Conservation (phyloP, 2,329 filamentous ascomycete species). For the Sporothrix pseudoabietina region DNA sequence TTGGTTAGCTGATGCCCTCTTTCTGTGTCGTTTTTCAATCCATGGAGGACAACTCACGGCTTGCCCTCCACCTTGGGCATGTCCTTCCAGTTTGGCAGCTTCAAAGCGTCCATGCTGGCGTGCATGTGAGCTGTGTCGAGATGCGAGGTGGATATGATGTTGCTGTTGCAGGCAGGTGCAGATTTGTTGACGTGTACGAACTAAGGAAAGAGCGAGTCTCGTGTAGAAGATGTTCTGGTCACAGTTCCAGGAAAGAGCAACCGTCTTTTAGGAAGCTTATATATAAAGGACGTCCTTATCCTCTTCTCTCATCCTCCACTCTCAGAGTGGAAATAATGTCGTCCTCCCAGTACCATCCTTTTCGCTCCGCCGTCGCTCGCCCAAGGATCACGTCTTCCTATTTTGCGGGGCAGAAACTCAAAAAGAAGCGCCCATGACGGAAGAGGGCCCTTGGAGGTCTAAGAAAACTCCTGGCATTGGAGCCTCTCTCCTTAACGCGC, state of each 20-base stretch:
- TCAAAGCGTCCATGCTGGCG: not conserved
- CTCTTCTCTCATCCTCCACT: not conserved
- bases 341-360: not conserved
- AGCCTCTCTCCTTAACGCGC: not conserved
- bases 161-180: not conserved
- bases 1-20: constrained; percentile 32
- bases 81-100: constrained; percentile 26
- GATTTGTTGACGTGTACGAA: not conserved
- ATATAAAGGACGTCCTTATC: constrained; percentile 3
- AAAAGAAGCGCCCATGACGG: constrained; percentile 7
- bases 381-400: not conserved
- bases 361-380: not conserved
- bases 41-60: constrained; percentile 11
- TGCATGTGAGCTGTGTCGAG: not conserved
- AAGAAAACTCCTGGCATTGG: not conserved
- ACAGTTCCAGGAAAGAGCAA: not conserved
- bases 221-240: not conserved
- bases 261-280: not conserved
- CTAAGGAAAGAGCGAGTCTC: not conserved
- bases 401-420: not conserved
- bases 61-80: constrained; percentile 30
- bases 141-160: not conserved
- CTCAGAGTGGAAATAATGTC: not conserved
- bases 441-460: not conserved
- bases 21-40: not conserved